Evolutionary conservation across 2,329 filamentous ascomycete species (phyloP), one percentile per base, ranked within the genome.

Genomic region (Botryotinia globosa): DNA sequence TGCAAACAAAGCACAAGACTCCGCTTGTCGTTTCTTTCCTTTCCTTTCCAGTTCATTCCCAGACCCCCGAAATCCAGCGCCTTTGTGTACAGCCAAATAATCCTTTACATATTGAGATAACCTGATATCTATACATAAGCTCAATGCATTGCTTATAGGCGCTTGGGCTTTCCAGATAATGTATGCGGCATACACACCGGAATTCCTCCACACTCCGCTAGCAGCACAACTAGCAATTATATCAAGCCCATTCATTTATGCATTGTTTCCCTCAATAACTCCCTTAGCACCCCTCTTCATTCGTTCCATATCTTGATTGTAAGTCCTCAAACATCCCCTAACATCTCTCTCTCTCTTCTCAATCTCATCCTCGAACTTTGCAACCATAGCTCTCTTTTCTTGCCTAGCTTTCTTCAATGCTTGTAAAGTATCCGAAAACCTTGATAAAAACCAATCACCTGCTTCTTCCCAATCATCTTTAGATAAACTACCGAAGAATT

Each of bases 401-500:
- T 69, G 69, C 44, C 77, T 73, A 59, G 79, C 78, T 10, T 74
- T 74, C 51, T 74, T 77, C 4, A 80, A 42, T 42, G 73, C 66
- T 10, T 69, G 51, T 74, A 80, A 73, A 3, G 79, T 44, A 6
- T 75, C 73, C 2, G 63, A 68, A 37, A 81, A 79, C 45, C 75
- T 74, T 3, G 72, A 69, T n/a, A 80, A 70, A 51, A 81, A 79
- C 68, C 76, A 76, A 34, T 81, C 79, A 8, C 80, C 80, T 2
- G 78, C 74, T 56, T 80, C 69, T 29, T 81, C 79, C 79, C 79
- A 81, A 59, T 81, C 79, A 9, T 73, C 70, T 6, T 73, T 76
- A 6, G 77, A 69, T 62, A 81, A 65, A 9, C 71, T 48, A 37
- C 65, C 71, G 59, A 77, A 80, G 69, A 80, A 77, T 9, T 73